phyloP scores from a whole-genome alignment of 768 basidiomycete species.

The Xerocomellus dryophilus region DNA sequence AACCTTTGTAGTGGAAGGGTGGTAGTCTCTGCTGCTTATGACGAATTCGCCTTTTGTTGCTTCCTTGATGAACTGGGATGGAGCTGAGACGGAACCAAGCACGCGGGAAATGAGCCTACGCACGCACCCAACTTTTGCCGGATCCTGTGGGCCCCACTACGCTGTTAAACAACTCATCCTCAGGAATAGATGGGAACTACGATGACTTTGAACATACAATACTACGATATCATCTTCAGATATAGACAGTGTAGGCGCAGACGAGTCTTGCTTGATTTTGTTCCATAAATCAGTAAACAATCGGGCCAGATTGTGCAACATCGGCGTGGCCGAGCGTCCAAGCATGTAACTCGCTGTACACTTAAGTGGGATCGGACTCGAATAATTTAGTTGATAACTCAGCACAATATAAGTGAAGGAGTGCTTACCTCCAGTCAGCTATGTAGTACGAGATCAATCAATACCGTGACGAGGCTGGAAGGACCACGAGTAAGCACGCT shows the following conservation, averaged over 20 bases:
- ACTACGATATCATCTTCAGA: slow-evolving; percentile 18
- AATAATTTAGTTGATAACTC: too few relatives aligned
- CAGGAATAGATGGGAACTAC: neutral
- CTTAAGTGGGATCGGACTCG: neutral
- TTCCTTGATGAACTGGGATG: slow-evolving; percentile 10
- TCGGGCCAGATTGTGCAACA: neutral
- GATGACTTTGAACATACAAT: slow-evolving; percentile 13
- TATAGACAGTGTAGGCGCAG: neutral
- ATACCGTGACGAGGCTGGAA: too few relatives aligned
- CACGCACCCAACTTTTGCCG: slow-evolving; percentile 22
- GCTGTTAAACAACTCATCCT: neutral
- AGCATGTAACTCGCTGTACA: neutral
- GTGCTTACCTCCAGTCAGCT: too few relatives aligned
- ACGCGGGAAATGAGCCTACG: too few relatives aligned
- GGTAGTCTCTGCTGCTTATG: neutral
- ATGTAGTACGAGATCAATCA: too few relatives aligned
- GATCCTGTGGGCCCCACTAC: slow-evolving; percentile 19
- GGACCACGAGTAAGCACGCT: too few relatives aligned
- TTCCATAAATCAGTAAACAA: slow-evolving; percentile 1
- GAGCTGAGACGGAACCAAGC: neutral
- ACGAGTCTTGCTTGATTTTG: slow-evolving; percentile 14
- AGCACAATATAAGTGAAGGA: too few relatives aligned
- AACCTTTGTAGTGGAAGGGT: slow-evolving; percentile 6
- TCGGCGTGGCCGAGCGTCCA: neutral
- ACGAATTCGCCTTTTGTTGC: slow-evolving; percentile 6